A percentile compares a stretch with the other conserved stretches of the same genome.
Conservation (phyloP, 2,329 filamentous ascomycete genomes). For the Alternaria novae-zelandiae region DNA sequence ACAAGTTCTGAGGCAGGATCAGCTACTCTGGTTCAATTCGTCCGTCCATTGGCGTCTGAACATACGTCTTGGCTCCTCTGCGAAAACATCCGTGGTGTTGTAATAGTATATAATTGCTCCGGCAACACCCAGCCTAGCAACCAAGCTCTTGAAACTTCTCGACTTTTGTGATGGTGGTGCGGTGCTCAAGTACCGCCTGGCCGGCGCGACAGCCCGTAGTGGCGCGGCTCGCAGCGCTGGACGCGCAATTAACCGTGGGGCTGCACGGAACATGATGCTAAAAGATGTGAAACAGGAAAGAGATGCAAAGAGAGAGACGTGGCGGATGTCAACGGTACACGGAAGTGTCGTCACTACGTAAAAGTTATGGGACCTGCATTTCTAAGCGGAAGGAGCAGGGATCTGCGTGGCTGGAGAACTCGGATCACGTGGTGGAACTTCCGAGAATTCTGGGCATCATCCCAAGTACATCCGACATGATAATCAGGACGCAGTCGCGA, state of each 20-base stretch:
- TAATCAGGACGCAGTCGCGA: not conserved
- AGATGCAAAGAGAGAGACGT: conserved; percentile 25
- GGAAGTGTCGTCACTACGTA: conserved; percentile 19
- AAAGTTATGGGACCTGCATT: conserved; percentile 32
- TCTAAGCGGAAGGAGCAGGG: conserved; percentile 27
- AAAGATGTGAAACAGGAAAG: conserved; percentile 23
- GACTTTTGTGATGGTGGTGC: conserved; percentile 68
- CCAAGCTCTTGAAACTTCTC: conserved; percentile 81
- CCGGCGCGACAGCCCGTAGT: conserved; percentile 47
- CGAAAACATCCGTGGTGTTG: conserved; percentile 86
- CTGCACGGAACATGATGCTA: conserved; percentile 60
- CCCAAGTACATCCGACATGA: not conserved
- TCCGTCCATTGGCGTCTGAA: not conserved
- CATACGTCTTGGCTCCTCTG: conserved; percentile 80
- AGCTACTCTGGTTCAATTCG: conserved; percentile 2
- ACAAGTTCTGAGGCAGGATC: conserved; percentile 23
- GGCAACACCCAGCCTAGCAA: conserved; percentile 76
- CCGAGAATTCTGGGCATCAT: not conserved
- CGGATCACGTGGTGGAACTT: conserved; percentile 11
- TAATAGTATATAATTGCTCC: conserved; percentile 87
- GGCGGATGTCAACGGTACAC: conserved; percentile 16
- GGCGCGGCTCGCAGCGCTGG: conserved; percentile 40
- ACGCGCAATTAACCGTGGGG: conserved; percentile 53
- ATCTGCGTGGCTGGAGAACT: conserved; percentile 5
- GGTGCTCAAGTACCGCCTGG: conserved; percentile 63